Evolutionary conservation across 2,329 filamentous ascomycete genomes (phyloP).

Genomic region (Metarhizium anisopliae): DNA sequence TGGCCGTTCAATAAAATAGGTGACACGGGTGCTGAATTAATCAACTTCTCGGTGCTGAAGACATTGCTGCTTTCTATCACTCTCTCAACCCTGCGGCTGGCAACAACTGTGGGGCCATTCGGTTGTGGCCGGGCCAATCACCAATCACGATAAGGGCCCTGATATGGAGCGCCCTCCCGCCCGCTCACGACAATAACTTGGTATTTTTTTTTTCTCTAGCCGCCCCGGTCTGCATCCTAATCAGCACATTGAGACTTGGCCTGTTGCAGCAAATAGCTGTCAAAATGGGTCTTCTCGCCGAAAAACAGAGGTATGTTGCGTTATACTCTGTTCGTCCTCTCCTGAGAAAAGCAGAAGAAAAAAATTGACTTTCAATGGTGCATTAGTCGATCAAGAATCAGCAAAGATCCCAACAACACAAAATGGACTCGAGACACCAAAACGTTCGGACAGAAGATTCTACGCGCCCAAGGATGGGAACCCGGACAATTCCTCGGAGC

Average conservation of each 20-base stretch:
- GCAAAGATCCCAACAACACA: conserved; percentile 90
- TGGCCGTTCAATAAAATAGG: too few relatives aligned
- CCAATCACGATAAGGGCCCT: not conserved
- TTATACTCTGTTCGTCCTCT: too few relatives aligned
- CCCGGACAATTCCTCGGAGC: conserved; percentile 78
- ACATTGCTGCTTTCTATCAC: too few relatives aligned
- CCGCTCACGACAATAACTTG: not conserved
- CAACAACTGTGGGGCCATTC: not conserved
- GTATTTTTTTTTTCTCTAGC: not conserved
- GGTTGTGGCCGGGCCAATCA: not conserved
- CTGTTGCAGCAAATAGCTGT: conserved; percentile 3
- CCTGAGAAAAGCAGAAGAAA: not conserved
- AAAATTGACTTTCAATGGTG: conserved; percentile 7
- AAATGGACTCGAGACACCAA: conserved; percentile 77
- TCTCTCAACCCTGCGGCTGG: too few relatives aligned
- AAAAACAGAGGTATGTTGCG: conserved; percentile 21
- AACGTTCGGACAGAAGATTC: conserved; percentile 82
- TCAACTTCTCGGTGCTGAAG: too few relatives aligned
- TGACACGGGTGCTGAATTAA: too few relatives aligned
- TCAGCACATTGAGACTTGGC: not conserved
- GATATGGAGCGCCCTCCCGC: not conserved
- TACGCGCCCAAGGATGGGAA: conserved; percentile 82
- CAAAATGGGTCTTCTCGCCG: conserved; percentile 28
- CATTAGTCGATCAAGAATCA: conserved; percentile 54
- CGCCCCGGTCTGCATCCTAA: not conserved